Evolutionary conservation across 345 rosid genomes (phyloP).

Genomic region (Draba incana): DNA sequence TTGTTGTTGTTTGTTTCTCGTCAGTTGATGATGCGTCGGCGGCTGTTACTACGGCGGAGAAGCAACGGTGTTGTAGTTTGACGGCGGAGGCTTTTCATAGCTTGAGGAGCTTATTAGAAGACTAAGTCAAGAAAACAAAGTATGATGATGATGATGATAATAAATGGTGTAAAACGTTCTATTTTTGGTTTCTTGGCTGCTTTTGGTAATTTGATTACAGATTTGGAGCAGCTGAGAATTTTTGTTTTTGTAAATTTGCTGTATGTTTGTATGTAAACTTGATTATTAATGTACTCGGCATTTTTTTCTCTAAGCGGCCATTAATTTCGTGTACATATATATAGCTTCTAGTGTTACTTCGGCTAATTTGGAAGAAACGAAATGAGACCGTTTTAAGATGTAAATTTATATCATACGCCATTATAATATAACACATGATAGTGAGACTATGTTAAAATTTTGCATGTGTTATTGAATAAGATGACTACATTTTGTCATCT

Average conservation of each 20-base stretch:
- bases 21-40: constrained; percentile 47
- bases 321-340: constrained; percentile 1
- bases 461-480: too few species aligned
- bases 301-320: constrained; percentile 15
- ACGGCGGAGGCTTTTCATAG: constrained; percentile 74
- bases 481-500: too few species aligned
- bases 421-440: too few species aligned
- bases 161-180: not conserved
- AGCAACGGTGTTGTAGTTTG: constrained; percentile 59
- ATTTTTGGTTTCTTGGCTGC: not conserved
- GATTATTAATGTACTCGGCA: constrained; percentile 2
- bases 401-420: too few species aligned
- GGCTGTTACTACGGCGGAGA: constrained; percentile 42
- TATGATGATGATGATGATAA: constrained; percentile 2
- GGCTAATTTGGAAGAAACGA: too few species aligned
- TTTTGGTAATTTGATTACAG: constrained; percentile 9
- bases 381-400: too few species aligned
- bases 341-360: not conserved
- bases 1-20: constrained; percentile 66
- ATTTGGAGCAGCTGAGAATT: not conserved
- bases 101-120: constrained; percentile 63
- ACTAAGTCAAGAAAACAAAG: constrained; percentile 21
- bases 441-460: too few species aligned
- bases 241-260: not conserved
- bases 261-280: not conserved